Evolutionary conservation across 2,329 filamentous ascomycete genomes (phyloP), one percentile per base, ranked within the genome.

Genomic region (Apiospora koreana): DNA sequence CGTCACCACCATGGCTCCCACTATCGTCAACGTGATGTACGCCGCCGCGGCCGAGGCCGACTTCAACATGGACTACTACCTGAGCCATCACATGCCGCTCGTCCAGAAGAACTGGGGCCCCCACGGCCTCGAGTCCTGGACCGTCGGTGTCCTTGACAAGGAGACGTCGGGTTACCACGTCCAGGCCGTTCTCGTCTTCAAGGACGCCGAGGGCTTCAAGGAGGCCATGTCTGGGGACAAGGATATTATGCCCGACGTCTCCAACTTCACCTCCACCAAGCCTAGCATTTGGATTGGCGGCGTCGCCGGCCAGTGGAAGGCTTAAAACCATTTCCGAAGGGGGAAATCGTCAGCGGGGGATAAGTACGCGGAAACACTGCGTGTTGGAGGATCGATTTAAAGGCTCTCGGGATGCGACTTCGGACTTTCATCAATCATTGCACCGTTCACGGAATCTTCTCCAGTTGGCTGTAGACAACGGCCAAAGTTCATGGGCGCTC

Each of bases 1-100:
- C 54, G 9, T 58, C 9, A 35, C 16, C 45, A 68, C 46, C 58
- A 76, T 75, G 75, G 70, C 72, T 14, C 68, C 74, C 14, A 70
- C 7, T 78, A 72, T 73, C 71, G 48, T 78, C 68, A 76, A 76
- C 41, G 76, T 82, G 38, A 69, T 83, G 54, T 87, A 86, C 75
- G 83, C 84, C 4, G 76, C 78, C 65, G 81, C 77, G n/a, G 74
- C 77, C 46, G 78, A 77, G 71, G 70, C 75, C n/a, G 81, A 73
- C 14, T 87, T 87, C 79, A 77, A 87, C 78, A 77, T 85, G 73
- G 79, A 84, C 43, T 87, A 87, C 80, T 87, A 86, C 75, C 74
- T 86, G 46, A 69, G 74, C 3, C 81, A 72, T 25, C 85, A 87
- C 79, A 84, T 87, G 81, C 80, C 82, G 1, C 76, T 87, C 2